Evolutionary conservation across 306 rosid species (phyloP).

Genomic region (Glycine soja): DNA sequence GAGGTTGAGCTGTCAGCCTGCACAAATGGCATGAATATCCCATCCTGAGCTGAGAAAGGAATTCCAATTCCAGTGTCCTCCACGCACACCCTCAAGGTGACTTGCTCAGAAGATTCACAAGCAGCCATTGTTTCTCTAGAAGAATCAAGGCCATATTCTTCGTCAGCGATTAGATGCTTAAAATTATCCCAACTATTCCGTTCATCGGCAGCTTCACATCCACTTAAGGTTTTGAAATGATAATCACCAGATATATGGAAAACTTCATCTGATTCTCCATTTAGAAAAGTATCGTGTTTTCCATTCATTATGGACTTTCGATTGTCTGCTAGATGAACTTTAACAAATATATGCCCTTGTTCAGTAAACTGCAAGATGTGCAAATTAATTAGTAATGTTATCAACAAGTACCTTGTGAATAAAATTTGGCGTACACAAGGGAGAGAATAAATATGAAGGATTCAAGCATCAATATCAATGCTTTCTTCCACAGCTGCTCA

Average conservation of each 20-base stretch:
- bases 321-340: constrained; percentile 74
- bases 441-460: constrained; percentile 7
- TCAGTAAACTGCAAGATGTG: constrained; percentile 79
- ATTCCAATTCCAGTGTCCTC: constrained; percentile 97
- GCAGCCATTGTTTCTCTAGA: constrained; percentile 39
- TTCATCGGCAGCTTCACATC: constrained; percentile 84
- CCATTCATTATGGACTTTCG: constrained; percentile 52
- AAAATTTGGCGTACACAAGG: not conserved
- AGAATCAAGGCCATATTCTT: constrained; percentile 57
- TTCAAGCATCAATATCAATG: constrained; percentile 15
- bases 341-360: constrained; percentile 86
- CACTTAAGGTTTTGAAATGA: constrained; percentile 77
- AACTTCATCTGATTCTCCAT: constrained; percentile 65
- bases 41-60: constrained; percentile 76
- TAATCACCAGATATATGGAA: constrained; percentile 48
- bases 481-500: not conserved
- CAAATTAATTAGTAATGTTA: constrained; percentile 24
- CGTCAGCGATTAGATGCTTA: constrained; percentile 62
- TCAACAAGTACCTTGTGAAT: constrained; percentile 32
- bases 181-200: constrained; percentile 80
- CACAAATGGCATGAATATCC: constrained; percentile 90
- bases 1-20: constrained; percentile 97
- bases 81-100: constrained; percentile 76
- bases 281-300: constrained; percentile 54
- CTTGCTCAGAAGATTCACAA: constrained; percentile 58